Conservation (phyloP, 179 eudicot genomes). For the Beta lomatogona region DNA sequence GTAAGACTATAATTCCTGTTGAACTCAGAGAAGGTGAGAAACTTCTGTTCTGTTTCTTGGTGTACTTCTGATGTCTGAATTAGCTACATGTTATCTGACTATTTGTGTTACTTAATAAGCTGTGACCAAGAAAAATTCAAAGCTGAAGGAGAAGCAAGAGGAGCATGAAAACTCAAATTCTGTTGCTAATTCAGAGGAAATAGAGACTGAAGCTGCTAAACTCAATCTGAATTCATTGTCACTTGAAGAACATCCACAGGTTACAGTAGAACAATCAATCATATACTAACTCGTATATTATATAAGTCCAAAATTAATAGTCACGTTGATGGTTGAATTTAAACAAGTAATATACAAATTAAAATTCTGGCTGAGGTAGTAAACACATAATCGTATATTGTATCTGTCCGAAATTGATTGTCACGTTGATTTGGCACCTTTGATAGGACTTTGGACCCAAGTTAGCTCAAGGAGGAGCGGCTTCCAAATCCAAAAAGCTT, state of each 20-base stretch:
- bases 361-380: no score
- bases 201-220: background rate
- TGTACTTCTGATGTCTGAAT: background rate
- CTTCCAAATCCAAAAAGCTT: background rate
- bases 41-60: no score
- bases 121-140: background rate
- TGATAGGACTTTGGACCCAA: constrained; percentile 5
- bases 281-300: background rate
- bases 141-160: background rate
- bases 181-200: constrained; percentile 4
- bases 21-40: background rate
- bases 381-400: no score
- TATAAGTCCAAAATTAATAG: no score
- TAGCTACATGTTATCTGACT: background rate
- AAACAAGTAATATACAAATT: no score
- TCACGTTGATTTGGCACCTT: background rate
- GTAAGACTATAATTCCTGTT: constrained; percentile 4
- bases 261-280: background rate
- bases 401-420: no score
- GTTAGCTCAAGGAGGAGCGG: background rate
- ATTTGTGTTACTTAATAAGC: background rate
- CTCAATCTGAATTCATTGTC: constrained; percentile 9
- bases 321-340: no score
- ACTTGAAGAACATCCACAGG: constrained; percentile 18
- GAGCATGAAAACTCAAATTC: constrained; percentile 4